Percentiles rank a stretch among this genome's conserved stretches.
Evolutionary conservation across 129 eudicot genomes (phyloP).

Genomic region (Centella asiatica): DNA sequence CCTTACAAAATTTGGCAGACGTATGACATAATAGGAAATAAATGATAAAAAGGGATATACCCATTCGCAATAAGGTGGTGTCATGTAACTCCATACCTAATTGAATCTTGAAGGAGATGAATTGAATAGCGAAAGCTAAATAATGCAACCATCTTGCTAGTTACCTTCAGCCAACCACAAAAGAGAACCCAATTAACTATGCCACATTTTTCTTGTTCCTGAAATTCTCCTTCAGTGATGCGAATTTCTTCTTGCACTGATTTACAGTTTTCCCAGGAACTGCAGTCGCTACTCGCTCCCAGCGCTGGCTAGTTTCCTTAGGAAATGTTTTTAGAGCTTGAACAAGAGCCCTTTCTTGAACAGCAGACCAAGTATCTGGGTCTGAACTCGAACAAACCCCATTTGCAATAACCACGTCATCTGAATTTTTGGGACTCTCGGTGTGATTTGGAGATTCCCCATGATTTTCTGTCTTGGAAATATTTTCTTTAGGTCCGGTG

Average conservation of each 20-base stretch:
- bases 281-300: constrained; percentile 94
- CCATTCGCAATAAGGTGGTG: too few species aligned
- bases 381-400: constrained; percentile 34
- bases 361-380: constrained; percentile 66
- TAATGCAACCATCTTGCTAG: too few species aligned
- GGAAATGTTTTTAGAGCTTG: constrained; percentile 92
- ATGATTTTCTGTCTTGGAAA: constrained; percentile 10
- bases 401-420: constrained; percentile 19
- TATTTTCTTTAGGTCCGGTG: constrained; percentile 11
- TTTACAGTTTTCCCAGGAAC: constrained; percentile 88
- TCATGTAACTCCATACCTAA: too few species aligned
- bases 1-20: too few species aligned
- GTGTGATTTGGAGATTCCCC: constrained; percentile 17
- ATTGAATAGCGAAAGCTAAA: too few species aligned
- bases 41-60: too few species aligned
- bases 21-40: too few species aligned
- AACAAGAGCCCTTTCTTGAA: constrained; percentile 73
- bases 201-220: constrained; percentile 58
- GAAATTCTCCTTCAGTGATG: constrained; percentile 70
- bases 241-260: constrained; percentile 82
- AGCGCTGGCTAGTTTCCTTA: constrained; percentile 69
- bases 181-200: constrained; percentile 7
- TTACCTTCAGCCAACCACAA: too few species aligned
- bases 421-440: constrained; percentile 11
- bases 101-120: too few species aligned